Percentiles rank a stretch among this genome's conserved stretches.
phyloP scores from a whole-genome alignment of 1,139 yeast genomes.

The Kodamaea ohmeri region DNA sequence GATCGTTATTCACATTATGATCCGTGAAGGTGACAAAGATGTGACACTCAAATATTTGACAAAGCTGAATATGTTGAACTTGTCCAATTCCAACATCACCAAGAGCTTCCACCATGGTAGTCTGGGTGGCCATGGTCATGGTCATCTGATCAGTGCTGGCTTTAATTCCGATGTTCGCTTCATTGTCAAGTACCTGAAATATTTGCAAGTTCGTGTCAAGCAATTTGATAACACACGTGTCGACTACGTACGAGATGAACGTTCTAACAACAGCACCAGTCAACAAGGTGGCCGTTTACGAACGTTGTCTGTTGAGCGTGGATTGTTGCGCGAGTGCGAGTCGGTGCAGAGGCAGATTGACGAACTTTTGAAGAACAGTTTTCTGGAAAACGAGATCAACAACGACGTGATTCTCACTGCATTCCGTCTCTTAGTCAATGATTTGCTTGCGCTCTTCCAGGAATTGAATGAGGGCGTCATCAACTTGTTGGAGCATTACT shows the following conservation, averaged over 20 bases:
- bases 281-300: slow-evolving; percentile 67
- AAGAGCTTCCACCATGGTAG: slow-evolving; percentile 29
- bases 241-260: slow-evolving; percentile 77
- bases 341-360: slow-evolving; percentile 81
- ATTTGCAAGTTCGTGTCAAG: slow-evolving; percentile 63
- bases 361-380: slow-evolving; percentile 70
- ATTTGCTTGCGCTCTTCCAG: slow-evolving; percentile 79
- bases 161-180: slow-evolving; percentile 58
- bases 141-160: slow-evolving; percentile 7
- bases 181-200: slow-evolving; percentile 66
- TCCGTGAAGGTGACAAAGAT: slow-evolving; percentile 82
- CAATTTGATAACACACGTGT: slow-evolving; percentile 63
- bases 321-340: slow-evolving; percentile 79
- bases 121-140: slow-evolving; percentile 11
- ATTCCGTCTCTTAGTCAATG: slow-evolving; percentile 83
- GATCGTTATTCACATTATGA: slow-evolving; percentile 84
- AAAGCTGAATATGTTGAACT: slow-evolving; percentile 57
- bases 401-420: slow-evolving; percentile 84
- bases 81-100: slow-evolving; percentile 31
- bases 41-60: slow-evolving; percentile 66
- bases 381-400: slow-evolving; percentile 69
- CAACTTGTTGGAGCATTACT: slow-evolving; percentile 86
- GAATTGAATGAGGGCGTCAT: slow-evolving; percentile 93
- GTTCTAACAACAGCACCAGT: slow-evolving; percentile 43
- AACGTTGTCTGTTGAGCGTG: slow-evolving; percentile 67